A percentile compares a stretch with the other conserved stretches of the same genome.
These are phyloP conservation scores for Wallacemonas collosoma DNA, from an alignment of 208 protist species.

Conservation along the genomic window DNA sequence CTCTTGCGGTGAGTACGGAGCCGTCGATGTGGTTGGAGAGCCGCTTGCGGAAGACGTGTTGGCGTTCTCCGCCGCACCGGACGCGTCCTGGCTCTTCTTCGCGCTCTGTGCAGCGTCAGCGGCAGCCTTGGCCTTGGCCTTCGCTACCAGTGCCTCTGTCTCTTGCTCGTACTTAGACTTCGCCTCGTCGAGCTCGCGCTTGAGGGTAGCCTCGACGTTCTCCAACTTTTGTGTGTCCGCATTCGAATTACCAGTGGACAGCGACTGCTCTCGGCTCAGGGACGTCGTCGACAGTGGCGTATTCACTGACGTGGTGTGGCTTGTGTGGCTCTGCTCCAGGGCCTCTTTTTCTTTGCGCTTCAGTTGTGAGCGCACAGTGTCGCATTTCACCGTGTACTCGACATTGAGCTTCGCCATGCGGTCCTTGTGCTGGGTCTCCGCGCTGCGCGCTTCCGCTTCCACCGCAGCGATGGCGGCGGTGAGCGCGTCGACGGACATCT, in stretches of 20 bases:
- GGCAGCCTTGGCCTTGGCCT: background rate
- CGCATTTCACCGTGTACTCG: slow-evolving; percentile 17
- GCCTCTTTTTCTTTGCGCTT: slow-evolving; percentile 21
- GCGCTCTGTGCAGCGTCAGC: background rate
- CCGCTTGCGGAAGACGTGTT: background rate
- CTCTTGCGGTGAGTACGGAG: slow-evolving; percentile 20
- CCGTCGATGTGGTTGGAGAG: background rate
- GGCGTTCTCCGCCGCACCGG: too few relatives aligned
- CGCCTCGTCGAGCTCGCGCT: slow-evolving; percentile 24
- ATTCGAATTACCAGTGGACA: too few relatives aligned
- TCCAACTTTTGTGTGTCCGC: slow-evolving; percentile 9
- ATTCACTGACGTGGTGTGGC: background rate
- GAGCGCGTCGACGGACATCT: background rate
- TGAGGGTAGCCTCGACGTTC: slow-evolving; percentile 37
- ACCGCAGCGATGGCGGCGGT: slow-evolving; percentile 10
- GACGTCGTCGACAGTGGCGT: too few relatives aligned
- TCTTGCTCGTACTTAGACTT: slow-evolving; percentile 37
- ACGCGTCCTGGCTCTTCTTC: slow-evolving; percentile 2
- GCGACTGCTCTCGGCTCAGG: too few relatives aligned
- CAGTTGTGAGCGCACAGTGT: slow-evolving; percentile 16
- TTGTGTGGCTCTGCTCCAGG: slow-evolving; percentile 13
- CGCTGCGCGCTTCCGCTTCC: slow-evolving; percentile 21
- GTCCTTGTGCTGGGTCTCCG: slow-evolving; percentile 29
- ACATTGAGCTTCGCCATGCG: slow-evolving; percentile 11
- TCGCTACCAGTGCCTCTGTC: slow-evolving; percentile 35